These are phyloP conservation scores for Capronia coronata DNA, from an alignment of 2,329 filamentous ascomycete species.

Conservation along the genomic window DNA sequence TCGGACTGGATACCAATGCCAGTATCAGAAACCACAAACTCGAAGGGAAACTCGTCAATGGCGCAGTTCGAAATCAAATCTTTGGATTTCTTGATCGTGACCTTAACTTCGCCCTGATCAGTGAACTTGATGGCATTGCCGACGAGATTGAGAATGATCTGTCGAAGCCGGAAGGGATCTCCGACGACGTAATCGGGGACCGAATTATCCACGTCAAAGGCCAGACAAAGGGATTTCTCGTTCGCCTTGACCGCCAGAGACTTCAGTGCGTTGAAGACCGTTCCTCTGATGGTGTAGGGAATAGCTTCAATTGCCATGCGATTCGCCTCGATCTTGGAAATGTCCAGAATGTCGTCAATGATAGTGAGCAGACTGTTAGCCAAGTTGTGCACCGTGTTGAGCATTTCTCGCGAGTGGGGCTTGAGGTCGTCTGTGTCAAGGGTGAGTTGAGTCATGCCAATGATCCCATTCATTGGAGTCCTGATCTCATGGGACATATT, in stretches of 20 bases:
- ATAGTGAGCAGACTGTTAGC: constrained; percentile 95
- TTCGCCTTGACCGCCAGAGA: constrained; percentile 96
- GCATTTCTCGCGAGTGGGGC: constrained; percentile 93
- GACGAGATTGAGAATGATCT: constrained; percentile 94
- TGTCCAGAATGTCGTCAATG: constrained; percentile 72
- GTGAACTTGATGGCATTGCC: constrained; percentile 99
- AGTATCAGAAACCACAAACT: constrained; percentile 92
- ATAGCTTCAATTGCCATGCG: constrained; percentile 98
- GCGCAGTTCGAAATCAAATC: constrained; percentile 49
- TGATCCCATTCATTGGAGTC: constrained; percentile 96
- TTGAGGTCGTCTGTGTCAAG: constrained; percentile 92
- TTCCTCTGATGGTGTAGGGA: constrained; percentile 86
- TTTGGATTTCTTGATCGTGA: constrained; percentile 73
- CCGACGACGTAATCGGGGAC: constrained; percentile 94
- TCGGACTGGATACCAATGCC: constrained; percentile 94
- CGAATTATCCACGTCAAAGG: constrained; percentile 86
- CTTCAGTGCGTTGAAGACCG: constrained; percentile 95
- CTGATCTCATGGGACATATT: constrained; percentile 99
- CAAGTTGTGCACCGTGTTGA: constrained; percentile 95
- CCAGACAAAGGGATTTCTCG: constrained; percentile 86
- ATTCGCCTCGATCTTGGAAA: constrained; percentile 79
- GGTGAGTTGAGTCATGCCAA: constrained; percentile 95
- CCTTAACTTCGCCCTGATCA: constrained; percentile 89
- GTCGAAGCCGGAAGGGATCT: constrained; percentile 89
- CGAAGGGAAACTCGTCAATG: constrained; percentile 78